Evolutionary conservation across 345 rosid genomes (phyloP), one percentile per base, ranked within the genome.

Genomic region (Pelargonium nanum): DNA sequence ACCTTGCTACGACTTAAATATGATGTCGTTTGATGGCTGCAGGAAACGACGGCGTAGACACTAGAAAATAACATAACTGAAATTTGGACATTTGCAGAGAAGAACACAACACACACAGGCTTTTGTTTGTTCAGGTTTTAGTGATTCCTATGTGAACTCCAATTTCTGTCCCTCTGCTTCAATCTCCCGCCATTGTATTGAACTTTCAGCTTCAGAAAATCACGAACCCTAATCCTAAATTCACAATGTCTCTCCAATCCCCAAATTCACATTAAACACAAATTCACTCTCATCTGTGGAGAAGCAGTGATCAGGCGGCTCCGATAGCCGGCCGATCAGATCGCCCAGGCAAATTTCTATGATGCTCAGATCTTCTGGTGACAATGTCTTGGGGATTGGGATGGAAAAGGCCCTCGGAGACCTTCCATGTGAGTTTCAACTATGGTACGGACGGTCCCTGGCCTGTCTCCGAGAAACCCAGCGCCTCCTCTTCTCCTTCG

Each of bases 371-470:
- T 40, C 48, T 2, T 12, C 48, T 3, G 48, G 17, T 63, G 55
- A 57, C 75, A 80, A 93, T 93, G 99, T 93, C 97, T 54, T 92
- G 98, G 98, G 97, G 95, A 53, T 68, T 92, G 61, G 96, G 99
- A 34, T 93, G 99, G 99, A 90, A 89, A 72, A 75, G 99, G 61
- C 77, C 97, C 4, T 81, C 84, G 71, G 97, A 93, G 78, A 71
- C 68, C 72, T 88, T 89, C 81, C 93, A 84, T 28, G 64, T 93
- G 16, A 78, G 75, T 12, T 90, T 93, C 50, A 74, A 76, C 0
- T 93, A 89, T 63, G 96, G 97, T 5, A 69, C 79, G 0, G 97
- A 90, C 64, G 89, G 83, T 58, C 74, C 76, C 19, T 74, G 65
- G 61, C 28, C 55, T 26, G 10, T 1, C 55, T 19, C 55, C 21